Percentiles rank a stretch among this genome's conserved stretches.
These are phyloP conservation scores for Penicillium hesseltinei DNA, from an alignment of 2,329 filamentous ascomycete genomes.

Conservation along the genomic window DNA sequence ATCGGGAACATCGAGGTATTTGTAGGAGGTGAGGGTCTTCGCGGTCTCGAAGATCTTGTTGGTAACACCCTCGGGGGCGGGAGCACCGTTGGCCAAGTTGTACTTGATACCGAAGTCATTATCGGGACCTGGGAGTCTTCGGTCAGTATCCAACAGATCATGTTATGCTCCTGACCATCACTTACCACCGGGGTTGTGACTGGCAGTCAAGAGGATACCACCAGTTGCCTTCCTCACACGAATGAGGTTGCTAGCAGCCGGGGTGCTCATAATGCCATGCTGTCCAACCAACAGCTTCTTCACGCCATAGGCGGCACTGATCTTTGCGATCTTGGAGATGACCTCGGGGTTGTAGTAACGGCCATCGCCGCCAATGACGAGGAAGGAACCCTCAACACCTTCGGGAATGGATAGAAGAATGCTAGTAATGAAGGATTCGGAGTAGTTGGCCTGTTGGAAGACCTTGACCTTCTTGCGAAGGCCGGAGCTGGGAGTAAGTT, in stretches of 20 bases:
- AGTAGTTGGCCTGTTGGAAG: constrained; percentile 94
- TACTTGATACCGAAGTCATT: constrained; percentile 99
- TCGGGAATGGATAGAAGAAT: constrained; percentile 96
- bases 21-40: constrained; percentile 87
- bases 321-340: constrained; percentile 95
- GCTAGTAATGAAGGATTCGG: constrained; percentile 90
- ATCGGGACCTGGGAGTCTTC: constrained; percentile 64
- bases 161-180: constrained; percentile 14
- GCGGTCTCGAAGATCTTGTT: constrained; percentile 96
- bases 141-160: background rate
- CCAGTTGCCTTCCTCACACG: constrained; percentile 92
- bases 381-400: constrained; percentile 79
- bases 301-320: constrained; percentile 92
- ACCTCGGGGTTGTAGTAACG: constrained; percentile 97
- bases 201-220: constrained; percentile 93
- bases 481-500: constrained; percentile 67
- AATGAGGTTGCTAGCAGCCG: constrained; percentile 93
- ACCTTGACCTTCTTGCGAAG: constrained; percentile 98
- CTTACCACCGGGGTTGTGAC: constrained; percentile 95
- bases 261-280: constrained; percentile 93
- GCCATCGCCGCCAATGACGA: constrained; percentile 96
- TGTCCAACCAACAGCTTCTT: constrained; percentile 98
- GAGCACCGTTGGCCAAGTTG: constrained; percentile 94
- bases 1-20: constrained; percentile 81
- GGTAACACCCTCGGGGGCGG: constrained; percentile 91